Evolutionary conservation across 2,329 filamentous ascomycete species (phyloP).

Genomic region (Clarireedia paspali): DNA sequence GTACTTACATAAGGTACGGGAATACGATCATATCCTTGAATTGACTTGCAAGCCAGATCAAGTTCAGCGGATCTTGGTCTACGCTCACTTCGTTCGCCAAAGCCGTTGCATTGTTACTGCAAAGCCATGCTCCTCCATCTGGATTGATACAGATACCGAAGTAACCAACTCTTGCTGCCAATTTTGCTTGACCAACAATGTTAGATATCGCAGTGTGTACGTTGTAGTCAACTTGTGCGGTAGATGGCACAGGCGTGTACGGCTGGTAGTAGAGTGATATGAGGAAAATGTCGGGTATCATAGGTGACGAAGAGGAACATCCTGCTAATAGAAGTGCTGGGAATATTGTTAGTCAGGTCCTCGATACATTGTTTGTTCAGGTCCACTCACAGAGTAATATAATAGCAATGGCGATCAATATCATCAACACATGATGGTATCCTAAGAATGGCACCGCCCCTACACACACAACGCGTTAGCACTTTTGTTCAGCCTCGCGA

Average conservation of each 20-base stretch:
- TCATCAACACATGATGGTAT: conserved; percentile 89
- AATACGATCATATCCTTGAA: conserved; percentile 99
- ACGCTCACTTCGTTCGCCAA: conserved; percentile 82
- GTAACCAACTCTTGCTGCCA: conserved; percentile 92
- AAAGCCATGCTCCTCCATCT: conserved; percentile 84
- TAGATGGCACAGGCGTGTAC: conserved; percentile 75
- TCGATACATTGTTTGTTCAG: background rate
- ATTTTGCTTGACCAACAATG: conserved; percentile 74
- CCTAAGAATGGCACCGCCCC: conserved; percentile 63
- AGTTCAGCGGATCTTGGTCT: conserved; percentile 90
- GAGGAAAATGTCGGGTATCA: conserved; percentile 94
- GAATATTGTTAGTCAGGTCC: conserved; percentile 13
- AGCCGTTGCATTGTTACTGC: conserved; percentile 93
- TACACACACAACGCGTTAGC: conserved; percentile 26
- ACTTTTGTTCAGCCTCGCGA: background rate
- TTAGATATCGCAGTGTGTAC: conserved; percentile 79
- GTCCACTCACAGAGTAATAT: conserved; percentile 78
- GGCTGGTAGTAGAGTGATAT: conserved; percentile 90
- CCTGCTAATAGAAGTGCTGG: conserved; percentile 84
- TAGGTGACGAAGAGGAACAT: conserved; percentile 90
- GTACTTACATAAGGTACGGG: conserved; percentile 80
- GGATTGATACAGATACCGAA: conserved; percentile 96
- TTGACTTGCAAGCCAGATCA: conserved; percentile 93
- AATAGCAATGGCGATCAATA: conserved; percentile 86
- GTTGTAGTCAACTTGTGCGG: conserved; percentile 84